Evolutionary conservation across 116 monocot genomes (phyloP).

Genomic region (Posidonia oceanica): DNA sequence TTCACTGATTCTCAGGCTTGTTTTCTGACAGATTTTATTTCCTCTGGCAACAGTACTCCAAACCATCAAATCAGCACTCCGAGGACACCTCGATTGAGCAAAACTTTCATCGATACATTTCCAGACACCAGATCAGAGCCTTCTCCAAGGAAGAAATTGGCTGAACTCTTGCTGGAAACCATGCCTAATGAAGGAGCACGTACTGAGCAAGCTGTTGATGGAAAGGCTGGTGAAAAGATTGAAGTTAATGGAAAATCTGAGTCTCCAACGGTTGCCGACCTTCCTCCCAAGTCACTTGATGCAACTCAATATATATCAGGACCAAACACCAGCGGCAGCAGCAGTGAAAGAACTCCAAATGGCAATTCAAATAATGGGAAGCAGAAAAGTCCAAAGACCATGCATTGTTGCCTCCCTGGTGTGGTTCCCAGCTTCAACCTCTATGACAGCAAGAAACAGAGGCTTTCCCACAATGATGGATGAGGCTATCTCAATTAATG

Average conservation of each 20-base stretch:
- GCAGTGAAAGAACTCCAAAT: slow-evolving; percentile 14
- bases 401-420: slow-evolving; percentile 38
- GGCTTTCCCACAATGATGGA: not conserved
- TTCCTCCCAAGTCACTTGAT: slow-evolving; percentile 6
- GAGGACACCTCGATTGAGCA: slow-evolving; percentile 7
- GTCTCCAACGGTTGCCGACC: not conserved
- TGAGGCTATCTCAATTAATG: not conserved
- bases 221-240: not conserved
- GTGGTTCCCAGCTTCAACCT: slow-evolving; percentile 13
- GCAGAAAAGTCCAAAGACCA: slow-evolving; percentile 17
- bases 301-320: slow-evolving; percentile 15
- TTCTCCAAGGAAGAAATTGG: slow-evolving; percentile 55
- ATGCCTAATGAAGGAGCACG: slow-evolving; percentile 6
- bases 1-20: not conserved
- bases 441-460: slow-evolving; percentile 25
- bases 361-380: slow-evolving; percentile 16
- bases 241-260: slow-evolving; percentile 1
- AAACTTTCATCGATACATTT: slow-evolving; percentile 7
- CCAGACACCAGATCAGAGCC: slow-evolving; percentile 25
- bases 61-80: slow-evolving; percentile 12
- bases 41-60: slow-evolving; percentile 55
- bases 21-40: slow-evolving; percentile 48
- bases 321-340: slow-evolving; percentile 13
- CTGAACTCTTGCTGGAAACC: slow-evolving; percentile 34
- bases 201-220: slow-evolving; percentile 3